Percentiles rank a stretch among this genome's conserved stretches.
phyloP scores from a whole-genome alignment of 2,329 filamentous ascomycete genomes.

The Microsporum ferrugineum region DNA sequence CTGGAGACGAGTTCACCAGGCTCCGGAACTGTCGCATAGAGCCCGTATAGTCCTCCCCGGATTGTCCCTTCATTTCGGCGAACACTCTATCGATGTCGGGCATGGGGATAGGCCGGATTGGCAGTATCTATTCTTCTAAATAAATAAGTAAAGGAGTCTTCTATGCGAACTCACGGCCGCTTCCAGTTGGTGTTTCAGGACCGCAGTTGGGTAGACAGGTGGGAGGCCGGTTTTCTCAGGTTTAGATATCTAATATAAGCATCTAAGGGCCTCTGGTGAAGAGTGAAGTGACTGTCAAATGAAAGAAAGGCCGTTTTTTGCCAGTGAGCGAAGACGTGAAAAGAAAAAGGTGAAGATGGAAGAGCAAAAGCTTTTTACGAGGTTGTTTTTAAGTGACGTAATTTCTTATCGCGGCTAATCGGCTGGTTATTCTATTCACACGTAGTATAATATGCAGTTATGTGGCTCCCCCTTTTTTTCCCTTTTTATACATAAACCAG shows the following conservation, averaged over 20 bases:
- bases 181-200: not conserved
- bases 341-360: not conserved
- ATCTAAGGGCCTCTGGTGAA: not conserved
- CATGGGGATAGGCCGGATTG: conserved; percentile 2
- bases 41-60: not conserved
- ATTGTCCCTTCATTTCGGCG: conserved; percentile 5
- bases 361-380: not conserved
- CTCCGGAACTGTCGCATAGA: not conserved
- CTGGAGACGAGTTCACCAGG: not conserved
- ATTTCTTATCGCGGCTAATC: not conserved
- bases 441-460: not conserved
- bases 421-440: not conserved
- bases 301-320: not conserved
- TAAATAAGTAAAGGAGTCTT: not conserved
- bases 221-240: not conserved
- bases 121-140: not conserved
- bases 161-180: not conserved
- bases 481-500: not conserved
- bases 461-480: not conserved
- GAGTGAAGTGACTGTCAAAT: not conserved
- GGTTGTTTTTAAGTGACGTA: not conserved
- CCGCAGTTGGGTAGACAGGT: not conserved
- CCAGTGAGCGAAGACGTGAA: not conserved
- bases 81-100: conserved; percentile 10
- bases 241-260: not conserved